Percentiles rank a stretch among this genome's conserved stretches.
These are phyloP conservation scores for Phytophthora quininea DNA, from an alignment of 352 stramenopile species.

Conservation along the genomic window DNA sequence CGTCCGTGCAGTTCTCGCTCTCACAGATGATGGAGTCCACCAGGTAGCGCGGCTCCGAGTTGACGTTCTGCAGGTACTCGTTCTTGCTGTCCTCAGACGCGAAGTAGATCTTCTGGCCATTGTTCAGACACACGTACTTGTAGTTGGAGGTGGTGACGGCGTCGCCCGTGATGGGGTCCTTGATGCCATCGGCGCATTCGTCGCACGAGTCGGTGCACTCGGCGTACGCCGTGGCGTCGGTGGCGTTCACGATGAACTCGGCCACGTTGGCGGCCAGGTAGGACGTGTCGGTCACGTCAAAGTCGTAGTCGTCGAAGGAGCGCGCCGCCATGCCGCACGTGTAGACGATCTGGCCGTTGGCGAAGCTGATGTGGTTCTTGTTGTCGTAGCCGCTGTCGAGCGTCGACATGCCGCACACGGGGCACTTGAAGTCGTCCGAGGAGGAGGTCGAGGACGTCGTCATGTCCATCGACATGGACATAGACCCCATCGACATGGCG, in stretches of 20 bases:
- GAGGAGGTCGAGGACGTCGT: conserved; percentile 10
- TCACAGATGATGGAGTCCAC: conserved; percentile 71
- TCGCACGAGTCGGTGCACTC: conserved; percentile 48
- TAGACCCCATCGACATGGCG: conserved; percentile 6
- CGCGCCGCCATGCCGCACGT: conserved; percentile 77
- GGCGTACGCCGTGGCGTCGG: conserved; percentile 32
- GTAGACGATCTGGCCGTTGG: conserved; percentile 71
- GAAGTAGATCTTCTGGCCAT: conserved; percentile 89
- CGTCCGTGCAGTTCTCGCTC: conserved; percentile 55
- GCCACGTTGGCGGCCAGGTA: conserved; percentile 77
- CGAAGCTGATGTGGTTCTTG: conserved; percentile 64
- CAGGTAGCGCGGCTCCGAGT: conserved; percentile 52
- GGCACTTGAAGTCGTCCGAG: conserved; percentile 52
- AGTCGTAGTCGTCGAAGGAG: conserved; percentile 56
- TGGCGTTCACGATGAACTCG: conserved; percentile 50
- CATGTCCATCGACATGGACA: conserved; percentile 24
- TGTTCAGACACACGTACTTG: conserved; percentile 71
- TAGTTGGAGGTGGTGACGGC: conserved; percentile 61
- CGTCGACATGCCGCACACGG: conserved; percentile 77
- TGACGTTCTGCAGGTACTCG: conserved; percentile 68
- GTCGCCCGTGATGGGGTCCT: conserved; percentile 70
- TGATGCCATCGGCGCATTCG: conserved; percentile 56
- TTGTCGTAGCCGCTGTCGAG: conserved; percentile 60
- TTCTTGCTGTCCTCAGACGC: conserved; percentile 60
- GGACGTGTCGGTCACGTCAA: conserved; percentile 64